Base-by-base conservation (phyloP, 2,329 filamentous ascomycete species). In the Hymenoscyphus scutula region DNA sequence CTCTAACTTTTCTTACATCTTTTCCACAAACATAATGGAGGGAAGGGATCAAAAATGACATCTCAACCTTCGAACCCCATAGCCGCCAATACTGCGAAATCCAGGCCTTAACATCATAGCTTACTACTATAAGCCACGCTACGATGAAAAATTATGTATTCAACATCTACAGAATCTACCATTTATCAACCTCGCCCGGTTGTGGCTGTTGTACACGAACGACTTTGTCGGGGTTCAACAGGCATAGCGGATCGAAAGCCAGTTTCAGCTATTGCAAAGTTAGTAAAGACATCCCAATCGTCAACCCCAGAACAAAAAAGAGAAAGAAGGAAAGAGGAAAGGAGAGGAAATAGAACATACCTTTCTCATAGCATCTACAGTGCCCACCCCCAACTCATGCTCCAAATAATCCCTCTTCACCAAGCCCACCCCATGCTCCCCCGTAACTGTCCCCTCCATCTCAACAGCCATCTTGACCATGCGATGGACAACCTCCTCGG, bases 381-480 rank as follows among this genome's bases (percentile, higher is more conserved):
- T 91, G 13, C 77, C 80, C 74, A 86, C 80, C 13, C 91, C 90
- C 48, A 95, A 79, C 77, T 96, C 91, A 72, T 93, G 89, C 10
- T 86, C 82, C 53, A 96, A 81, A 72, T 94, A 94, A 73, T 95
- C 91, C 68, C 91, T 81, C 83, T 96, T 96, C 62, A 94, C 89
- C 56, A 96, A 78, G 6, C 91, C 91, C 59, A 95, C 88, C 51
- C 91, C 91, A 74, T 96, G 91, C 76, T 96, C 91, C 60, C 91
- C 91, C 13, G 91, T 93, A 1, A 92, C 90, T 0, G 91, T 95
- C 8, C 91, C 91, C 76, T 95, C 91, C 79, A 92, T 84, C 77
- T 92, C 89, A 56, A 96, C 87, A 0, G 91, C 91, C 65, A 89
- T 82, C 82, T 93, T 92, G 61, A 94, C 90, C 91, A 95, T 95